Conservation (phyloP, 495 filamentous ascomycete species). For the Penicillium salamii region DNA sequence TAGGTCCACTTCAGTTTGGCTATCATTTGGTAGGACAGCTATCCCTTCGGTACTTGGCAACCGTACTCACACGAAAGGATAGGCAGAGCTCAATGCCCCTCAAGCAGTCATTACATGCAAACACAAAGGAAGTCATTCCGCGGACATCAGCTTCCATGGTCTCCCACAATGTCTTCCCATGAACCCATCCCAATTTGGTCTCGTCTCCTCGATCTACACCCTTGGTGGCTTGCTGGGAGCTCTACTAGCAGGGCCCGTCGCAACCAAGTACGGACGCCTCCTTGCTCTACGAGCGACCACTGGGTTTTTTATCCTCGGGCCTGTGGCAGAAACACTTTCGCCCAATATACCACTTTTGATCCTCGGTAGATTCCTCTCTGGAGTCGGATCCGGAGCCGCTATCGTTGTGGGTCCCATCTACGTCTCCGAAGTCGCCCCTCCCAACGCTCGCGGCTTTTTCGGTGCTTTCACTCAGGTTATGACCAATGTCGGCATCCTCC, state of each 20-base stretch:
- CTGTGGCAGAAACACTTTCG: conserved; percentile 68
- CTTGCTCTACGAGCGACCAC: conserved; percentile 69
- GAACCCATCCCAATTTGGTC: conserved; percentile 69
- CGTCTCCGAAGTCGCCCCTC: conserved; percentile 86
- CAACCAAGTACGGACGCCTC: conserved; percentile 69
- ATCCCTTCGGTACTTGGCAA: not conserved
- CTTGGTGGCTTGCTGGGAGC: conserved; percentile 85
- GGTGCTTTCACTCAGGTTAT: conserved; percentile 90
- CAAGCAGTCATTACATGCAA: conserved; percentile 84
- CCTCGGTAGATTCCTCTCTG: conserved; percentile 74
- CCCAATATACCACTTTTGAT: conserved; percentile 63
- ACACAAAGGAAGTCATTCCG: conserved; percentile 53
- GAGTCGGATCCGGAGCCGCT: conserved; percentile 79
- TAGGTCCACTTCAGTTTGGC: conserved; percentile 89
- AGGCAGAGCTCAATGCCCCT: conserved; percentile 95
- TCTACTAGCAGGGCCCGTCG: conserved; percentile 68
- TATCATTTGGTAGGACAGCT: conserved; percentile 72
- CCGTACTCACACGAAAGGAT: not conserved
- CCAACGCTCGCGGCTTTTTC: conserved; percentile 74
- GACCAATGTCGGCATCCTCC: conserved; percentile 89
- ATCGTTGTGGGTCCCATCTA: conserved; percentile 96
- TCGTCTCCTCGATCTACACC: conserved; percentile 87
- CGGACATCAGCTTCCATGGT: conserved; percentile 21
- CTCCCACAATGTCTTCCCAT: conserved; percentile 81
- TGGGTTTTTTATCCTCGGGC: conserved; percentile 72